These are phyloP conservation scores for Amauroascus niger DNA, from an alignment of 2,329 filamentous ascomycete species.

Conservation along the genomic window DNA sequence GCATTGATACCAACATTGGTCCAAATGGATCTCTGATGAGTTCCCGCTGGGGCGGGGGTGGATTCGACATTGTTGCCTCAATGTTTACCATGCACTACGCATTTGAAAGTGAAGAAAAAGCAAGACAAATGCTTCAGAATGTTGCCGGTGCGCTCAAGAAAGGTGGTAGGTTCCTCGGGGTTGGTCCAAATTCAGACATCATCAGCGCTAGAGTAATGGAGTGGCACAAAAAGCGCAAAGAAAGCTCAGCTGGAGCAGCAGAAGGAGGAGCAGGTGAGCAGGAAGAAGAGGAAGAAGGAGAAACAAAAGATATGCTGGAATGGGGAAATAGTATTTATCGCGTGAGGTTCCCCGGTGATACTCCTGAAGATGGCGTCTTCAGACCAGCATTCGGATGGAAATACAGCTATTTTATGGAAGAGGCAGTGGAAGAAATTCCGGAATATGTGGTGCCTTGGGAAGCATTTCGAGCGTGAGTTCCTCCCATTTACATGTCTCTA, in stretches of 20 bases:
- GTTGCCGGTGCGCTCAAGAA: conserved; percentile 86
- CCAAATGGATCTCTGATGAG: conserved; percentile 43
- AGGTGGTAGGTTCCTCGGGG: conserved; percentile 85
- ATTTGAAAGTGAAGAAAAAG: conserved; percentile 85
- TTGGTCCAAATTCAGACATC: conserved; percentile 93
- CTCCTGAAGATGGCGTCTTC: conserved; percentile 79
- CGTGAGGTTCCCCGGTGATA: conserved; percentile 75
- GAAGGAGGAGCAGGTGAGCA: conserved; percentile 25
- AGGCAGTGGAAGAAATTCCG: conserved; percentile 90
- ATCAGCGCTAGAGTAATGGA: conserved; percentile 68
- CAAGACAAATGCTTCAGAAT: conserved; percentile 84
- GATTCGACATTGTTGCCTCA: conserved; percentile 94
- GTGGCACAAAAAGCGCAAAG: conserved; percentile 54
- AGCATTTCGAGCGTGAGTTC: conserved; percentile 66
- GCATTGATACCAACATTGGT: conserved; percentile 65
- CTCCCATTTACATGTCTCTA: background rate
- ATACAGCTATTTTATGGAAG: conserved; percentile 91
- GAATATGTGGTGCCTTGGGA: conserved; percentile 99
- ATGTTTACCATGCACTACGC: conserved; percentile 99
- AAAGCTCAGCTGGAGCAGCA: conserved; percentile 31
- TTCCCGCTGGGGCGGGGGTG: conserved; percentile 61
- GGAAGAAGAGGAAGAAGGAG: conserved; percentile 34
- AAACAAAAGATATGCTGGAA: conserved; percentile 52
- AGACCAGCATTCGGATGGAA: conserved; percentile 95
- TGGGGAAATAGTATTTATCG: conserved; percentile 94